phyloP scores from a whole-genome alignment of 768 basidiomycete species.

The Pisolithus albus region DNA sequence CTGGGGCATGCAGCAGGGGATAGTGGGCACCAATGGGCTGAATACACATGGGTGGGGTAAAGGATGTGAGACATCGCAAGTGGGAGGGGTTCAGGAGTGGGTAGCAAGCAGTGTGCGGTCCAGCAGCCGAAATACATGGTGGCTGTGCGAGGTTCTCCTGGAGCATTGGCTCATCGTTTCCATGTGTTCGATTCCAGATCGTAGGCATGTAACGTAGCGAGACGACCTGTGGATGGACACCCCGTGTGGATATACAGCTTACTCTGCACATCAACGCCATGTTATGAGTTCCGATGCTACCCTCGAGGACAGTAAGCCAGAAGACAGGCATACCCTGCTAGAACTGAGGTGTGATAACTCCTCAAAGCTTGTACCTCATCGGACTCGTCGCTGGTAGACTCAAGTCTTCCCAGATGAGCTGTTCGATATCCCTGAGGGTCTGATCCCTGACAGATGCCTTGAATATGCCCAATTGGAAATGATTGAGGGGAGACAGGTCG shows the following conservation, averaged over 20 bases:
- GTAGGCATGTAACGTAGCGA: slow-evolving; percentile 30
- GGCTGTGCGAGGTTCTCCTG: slow-evolving; percentile 12
- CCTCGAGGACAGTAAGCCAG: neutral
- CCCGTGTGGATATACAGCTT: slow-evolving; percentile 36
- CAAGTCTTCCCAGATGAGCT: slow-evolving; percentile 26
- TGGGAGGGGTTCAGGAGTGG: too few species aligned
- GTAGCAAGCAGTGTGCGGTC: too few species aligned
- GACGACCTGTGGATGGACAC: slow-evolving; percentile 32
- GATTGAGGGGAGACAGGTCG: slow-evolving; percentile 31
- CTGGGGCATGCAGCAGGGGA: too few species aligned
- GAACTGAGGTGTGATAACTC: slow-evolving; percentile 32
- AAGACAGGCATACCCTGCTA: slow-evolving; percentile 18
- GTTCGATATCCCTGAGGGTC: neutral
- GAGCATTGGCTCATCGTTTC: slow-evolving; percentile 29
- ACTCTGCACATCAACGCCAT: slow-evolving; percentile 10
- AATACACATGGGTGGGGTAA: too few species aligned
- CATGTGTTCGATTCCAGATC: slow-evolving; percentile 24
- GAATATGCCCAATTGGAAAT: slow-evolving; percentile 26
- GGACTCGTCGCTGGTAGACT: slow-evolving; percentile 19
- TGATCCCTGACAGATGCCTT: slow-evolving; percentile 12
- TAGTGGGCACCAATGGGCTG: too few species aligned
- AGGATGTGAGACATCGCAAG: too few species aligned
- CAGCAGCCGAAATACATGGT: too few species aligned
- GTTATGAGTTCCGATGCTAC: neutral
- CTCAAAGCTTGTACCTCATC: slow-evolving; percentile 25